phyloP scores from a whole-genome alignment of 306 rosid genomes.

The Glycine soja region DNA sequence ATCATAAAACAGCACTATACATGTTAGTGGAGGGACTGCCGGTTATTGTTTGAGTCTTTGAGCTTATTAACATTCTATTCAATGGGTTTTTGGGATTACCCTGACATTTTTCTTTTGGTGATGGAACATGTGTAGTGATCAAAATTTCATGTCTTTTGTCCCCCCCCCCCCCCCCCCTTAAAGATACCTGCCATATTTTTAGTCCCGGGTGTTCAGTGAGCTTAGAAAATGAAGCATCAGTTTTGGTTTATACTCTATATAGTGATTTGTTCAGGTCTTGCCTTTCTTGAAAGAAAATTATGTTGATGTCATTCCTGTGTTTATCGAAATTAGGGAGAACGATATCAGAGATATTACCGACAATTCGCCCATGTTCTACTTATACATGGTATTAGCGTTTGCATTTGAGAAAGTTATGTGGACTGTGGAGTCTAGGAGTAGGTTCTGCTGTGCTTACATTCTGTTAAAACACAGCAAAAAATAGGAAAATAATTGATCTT shows the following conservation, averaged over 20 bases:
- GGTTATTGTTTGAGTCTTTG: not conserved
- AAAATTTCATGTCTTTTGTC: conserved; percentile 7
- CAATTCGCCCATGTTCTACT: conserved; percentile 4
- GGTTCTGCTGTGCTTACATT: not conserved
- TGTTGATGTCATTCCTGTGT: not conserved
- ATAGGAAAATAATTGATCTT: too few species aligned
- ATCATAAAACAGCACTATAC: too few species aligned
- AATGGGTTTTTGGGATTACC: not conserved
- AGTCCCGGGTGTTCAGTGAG: not conserved
- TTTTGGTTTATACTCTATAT: not conserved
- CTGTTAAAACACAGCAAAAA: too few species aligned
- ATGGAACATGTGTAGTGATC: not conserved
- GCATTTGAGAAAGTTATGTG: conserved; percentile 1
- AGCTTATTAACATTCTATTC: not conserved
- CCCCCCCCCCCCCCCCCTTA: not conserved
- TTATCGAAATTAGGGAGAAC: conserved; percentile 16
- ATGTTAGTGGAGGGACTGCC: too few species aligned
- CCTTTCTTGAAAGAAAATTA: not conserved
- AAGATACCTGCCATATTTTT: not conserved
- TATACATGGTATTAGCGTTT: not conserved
- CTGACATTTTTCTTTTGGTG: not conserved
- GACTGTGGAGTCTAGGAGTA: not conserved
- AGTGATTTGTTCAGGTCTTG: not conserved
- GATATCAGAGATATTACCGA: not conserved
- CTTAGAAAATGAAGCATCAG: conserved; percentile 1